Percentiles rank a stretch among this genome's conserved stretches.
phyloP scores from a whole-genome alignment of 2,329 filamentous ascomycete species.

The Periglandula ipomoeae region DNA sequence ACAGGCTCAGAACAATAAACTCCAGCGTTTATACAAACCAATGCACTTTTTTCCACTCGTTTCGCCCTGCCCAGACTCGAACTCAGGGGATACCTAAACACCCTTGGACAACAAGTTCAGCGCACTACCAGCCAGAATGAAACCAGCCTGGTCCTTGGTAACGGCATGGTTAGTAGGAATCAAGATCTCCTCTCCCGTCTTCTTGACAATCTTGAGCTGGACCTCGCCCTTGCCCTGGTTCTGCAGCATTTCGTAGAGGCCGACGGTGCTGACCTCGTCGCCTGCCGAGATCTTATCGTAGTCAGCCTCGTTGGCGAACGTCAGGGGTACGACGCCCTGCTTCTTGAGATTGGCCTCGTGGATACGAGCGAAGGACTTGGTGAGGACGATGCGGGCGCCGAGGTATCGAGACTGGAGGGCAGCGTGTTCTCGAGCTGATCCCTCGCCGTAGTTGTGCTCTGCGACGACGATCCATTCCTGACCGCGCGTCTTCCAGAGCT shows the following conservation, averaged over 20 bases:
- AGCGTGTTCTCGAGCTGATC: slow-evolving; percentile 80
- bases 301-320: slow-evolving; percentile 79
- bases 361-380: slow-evolving; percentile 84
- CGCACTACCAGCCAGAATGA: slow-evolving; percentile 88
- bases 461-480: slow-evolving; percentile 89
- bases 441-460: slow-evolving; percentile 96
- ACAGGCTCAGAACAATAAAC: too few species aligned
- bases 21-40: too few species aligned
- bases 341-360: slow-evolving; percentile 97
- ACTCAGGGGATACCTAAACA: slow-evolving; percentile 10
- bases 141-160: slow-evolving; percentile 81
- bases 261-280: slow-evolving; percentile 74
- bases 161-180: slow-evolving; percentile 82
- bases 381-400: slow-evolving; percentile 71
- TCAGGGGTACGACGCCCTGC: slow-evolving; percentile 91
- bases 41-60: too few species aligned
- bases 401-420: slow-evolving; percentile 87
- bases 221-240: slow-evolving; percentile 73
- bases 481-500: slow-evolving; percentile 67
- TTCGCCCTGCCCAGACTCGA: neutral
- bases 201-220: slow-evolving; percentile 54
- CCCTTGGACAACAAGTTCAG: slow-evolving; percentile 76
- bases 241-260: slow-evolving; percentile 71
- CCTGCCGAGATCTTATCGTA: slow-evolving; percentile 78
- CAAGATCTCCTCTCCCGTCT: slow-evolving; percentile 52